Evolutionary conservation across 768 basidiomycete species (phyloP).

Genomic region (Daedaleopsis nitida): DNA sequence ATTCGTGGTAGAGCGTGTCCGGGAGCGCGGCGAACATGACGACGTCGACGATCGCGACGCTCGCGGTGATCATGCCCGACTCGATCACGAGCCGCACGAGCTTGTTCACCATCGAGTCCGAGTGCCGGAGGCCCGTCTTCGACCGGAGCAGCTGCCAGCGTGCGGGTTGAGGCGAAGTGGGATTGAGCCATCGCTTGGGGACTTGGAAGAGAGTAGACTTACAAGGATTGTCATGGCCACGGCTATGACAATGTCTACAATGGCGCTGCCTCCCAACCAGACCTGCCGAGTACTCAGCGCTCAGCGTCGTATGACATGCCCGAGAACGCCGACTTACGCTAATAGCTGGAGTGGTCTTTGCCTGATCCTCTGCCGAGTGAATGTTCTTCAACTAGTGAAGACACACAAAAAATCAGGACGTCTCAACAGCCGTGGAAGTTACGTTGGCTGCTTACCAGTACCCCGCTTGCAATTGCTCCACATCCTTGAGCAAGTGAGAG

Average conservation of each 20-base stretch:
- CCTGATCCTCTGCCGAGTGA: background rate
- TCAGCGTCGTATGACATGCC: background rate
- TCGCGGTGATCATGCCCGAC: conserved; percentile 8
- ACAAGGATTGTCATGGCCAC: conserved; percentile 9
- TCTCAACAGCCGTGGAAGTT: no score
- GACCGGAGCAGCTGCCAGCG: conserved; percentile 5
- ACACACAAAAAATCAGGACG: background rate
- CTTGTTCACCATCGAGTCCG: conserved; percentile 8
- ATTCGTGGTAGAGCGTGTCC: background rate
- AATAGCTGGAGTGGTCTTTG: background rate
- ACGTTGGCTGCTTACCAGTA: background rate
- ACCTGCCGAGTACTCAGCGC: background rate
- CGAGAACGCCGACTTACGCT: background rate
- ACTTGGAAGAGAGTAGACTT: background rate
- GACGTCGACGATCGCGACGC: conserved; percentile 4
- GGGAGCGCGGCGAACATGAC: background rate
- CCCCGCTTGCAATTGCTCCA: conserved; percentile 3
- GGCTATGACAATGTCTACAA: conserved; percentile 14
- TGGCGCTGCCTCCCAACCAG: background rate
- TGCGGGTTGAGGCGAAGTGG: no score
- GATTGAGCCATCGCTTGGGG: no score
- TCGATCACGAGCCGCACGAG: conserved; percentile 11
- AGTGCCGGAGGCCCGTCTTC: conserved; percentile 7
- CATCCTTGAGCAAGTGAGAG: conserved; percentile 1
- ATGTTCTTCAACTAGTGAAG: background rate